phyloP scores from a whole-genome alignment of 805 yeast genomes.

The Saccharomycopsis sp. region DNA sequence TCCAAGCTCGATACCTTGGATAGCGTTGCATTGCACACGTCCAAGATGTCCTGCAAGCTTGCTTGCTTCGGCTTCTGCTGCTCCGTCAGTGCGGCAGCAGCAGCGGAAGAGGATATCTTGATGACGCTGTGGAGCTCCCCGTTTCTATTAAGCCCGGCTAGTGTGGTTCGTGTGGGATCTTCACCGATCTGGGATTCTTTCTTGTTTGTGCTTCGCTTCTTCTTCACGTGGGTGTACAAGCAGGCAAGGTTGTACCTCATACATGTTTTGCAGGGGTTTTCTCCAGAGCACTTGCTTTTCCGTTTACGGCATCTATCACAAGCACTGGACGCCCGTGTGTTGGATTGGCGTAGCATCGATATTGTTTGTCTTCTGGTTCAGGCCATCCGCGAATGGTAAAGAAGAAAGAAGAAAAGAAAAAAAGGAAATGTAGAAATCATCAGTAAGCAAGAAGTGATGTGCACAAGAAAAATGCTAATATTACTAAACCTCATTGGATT shows the following conservation, averaged over 20 bases:
- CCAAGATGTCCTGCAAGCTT: neutral
- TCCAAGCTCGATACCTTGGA: neutral
- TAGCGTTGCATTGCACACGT: neutral
- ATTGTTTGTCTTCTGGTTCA: no score
- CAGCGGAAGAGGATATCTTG: neutral
- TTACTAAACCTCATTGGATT: no score
- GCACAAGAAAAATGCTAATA: no score
- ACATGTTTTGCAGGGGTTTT: constrained; percentile 14
- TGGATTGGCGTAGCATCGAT: no score
- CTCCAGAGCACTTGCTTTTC: constrained; percentile 17
- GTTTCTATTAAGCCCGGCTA: no score
- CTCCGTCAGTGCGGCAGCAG: neutral
- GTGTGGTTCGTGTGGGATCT: no score
- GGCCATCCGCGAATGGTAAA: no score
- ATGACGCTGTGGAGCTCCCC: no score
- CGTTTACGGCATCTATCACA: constrained; percentile 20
- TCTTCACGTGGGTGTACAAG: constrained; percentile 16
- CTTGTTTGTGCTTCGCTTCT: constrained; percentile 12
- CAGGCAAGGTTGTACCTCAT: constrained; percentile 8
- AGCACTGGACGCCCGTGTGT: constrained; percentile 9
- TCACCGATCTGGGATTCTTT: neutral
- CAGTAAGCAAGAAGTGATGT: no score
- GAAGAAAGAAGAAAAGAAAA: no score
- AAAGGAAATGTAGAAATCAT: no score
- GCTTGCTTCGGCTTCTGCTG: neutral